Base-by-base conservation (phyloP, 805 yeast species). In the Pichia californica region DNA sequence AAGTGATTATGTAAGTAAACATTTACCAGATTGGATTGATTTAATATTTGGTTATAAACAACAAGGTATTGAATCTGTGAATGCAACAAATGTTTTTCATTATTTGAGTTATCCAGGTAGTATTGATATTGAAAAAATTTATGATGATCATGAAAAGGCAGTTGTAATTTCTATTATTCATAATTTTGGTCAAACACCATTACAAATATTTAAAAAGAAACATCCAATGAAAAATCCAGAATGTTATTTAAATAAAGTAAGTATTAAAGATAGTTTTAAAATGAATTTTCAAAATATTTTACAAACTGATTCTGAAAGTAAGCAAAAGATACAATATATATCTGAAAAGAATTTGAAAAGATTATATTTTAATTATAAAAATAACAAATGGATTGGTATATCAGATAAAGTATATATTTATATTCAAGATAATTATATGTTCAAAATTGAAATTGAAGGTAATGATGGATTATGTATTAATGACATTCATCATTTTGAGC, bases 121-220 rank as follows among this genome's bases (percentile, higher is more conserved):
- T 0, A 80, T 85, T 16, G 79, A 88, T 57, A 64, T 88, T 42
- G 95, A 86, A 48, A 71, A 70, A 19, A 81, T 88, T 44, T 70
- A 76, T 47, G 89, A 87, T 56, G 87, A 79, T 30, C 70, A 74
- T 48, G 95, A 88, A 60, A 72, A 81, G 50, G 69, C 79, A 31
- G 91, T 95, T 1, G 71, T 83, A 3, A 83, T 87, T 19, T 89
- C 95, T 2, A 83, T 84, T 52, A 88, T 88, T 40, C 93, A 88
- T 57, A 88, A 88, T 61, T 88, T 88, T 69, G 96, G 96, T 0
- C 96, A 88, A 57, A 88, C 95, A 0, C 96, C 96, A 1, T 56
- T 74, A 38, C 85, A 83, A 52, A 64, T 88, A 10, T 86, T 88
- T 52, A 67, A 64, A 15, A 73, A 72, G 40, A 82, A 88, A 0